These are phyloP conservation scores for Dianthus caryophyllus DNA, from an alignment of 148 eudicot genomes.

Conservation along the genomic window DNA sequence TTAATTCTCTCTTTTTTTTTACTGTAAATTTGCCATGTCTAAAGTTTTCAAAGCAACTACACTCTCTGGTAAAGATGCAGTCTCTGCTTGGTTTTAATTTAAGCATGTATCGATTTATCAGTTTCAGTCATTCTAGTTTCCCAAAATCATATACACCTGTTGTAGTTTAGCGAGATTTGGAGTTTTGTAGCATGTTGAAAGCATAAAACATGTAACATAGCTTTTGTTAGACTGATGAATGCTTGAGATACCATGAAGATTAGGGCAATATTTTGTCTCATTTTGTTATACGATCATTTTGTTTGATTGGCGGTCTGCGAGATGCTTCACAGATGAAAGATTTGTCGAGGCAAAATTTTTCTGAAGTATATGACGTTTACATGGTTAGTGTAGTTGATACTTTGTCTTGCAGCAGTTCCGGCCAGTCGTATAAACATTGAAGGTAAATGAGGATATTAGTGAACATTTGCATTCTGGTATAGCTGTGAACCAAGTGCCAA, in stretches of 20 bases:
- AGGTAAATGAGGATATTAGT: neutral
- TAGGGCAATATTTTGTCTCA: neutral
- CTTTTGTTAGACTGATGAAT: neutral
- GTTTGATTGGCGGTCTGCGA: neutral
- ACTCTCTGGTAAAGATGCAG: neutral
- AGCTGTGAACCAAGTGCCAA: neutral
- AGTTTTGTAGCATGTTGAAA: slow-evolving; percentile 1
- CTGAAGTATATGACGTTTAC: neutral
- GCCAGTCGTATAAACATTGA: neutral
- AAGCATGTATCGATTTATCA: neutral
- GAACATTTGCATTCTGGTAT: neutral
- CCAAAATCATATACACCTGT: neutral
- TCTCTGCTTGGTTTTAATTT: neutral
- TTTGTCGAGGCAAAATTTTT: neutral
- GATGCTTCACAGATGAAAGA: neutral
- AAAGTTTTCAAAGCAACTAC: neutral
- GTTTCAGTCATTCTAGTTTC: neutral
- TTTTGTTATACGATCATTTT: neutral
- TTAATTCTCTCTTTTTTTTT: neutral
- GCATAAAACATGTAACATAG: neutral
- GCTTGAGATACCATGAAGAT: neutral
- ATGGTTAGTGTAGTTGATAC: neutral
- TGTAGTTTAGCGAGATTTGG: slow-evolving; percentile 5
- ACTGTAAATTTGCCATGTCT: neutral
- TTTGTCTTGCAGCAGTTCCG: neutral